Percentiles rank a stretch among this genome's conserved stretches.
phyloP scores from a whole-genome alignment of 306 rosid genomes.

The Heteromeles arbutifolia region DNA sequence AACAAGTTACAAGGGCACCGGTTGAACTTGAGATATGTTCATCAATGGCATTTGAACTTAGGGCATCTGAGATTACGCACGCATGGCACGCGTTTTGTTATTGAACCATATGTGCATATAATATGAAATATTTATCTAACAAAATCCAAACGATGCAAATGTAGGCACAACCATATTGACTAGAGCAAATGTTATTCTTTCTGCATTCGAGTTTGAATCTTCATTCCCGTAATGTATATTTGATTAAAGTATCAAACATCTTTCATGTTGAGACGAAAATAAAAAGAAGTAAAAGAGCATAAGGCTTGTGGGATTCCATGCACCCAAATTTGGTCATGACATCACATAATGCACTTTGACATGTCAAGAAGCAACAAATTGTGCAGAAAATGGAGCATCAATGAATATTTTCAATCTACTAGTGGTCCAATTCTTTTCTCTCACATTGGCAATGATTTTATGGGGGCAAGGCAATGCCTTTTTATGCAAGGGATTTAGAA shows the following conservation, averaged over 20 bases:
- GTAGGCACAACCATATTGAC: too few species aligned
- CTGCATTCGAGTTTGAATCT: neutral
- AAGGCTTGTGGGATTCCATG: neutral
- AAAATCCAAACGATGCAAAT: too few species aligned
- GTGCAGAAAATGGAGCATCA: neutral
- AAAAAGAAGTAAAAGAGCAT: neutral
- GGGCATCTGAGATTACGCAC: too few species aligned
- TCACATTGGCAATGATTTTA: neutral
- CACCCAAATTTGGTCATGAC: neutral
- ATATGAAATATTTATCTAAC: too few species aligned
- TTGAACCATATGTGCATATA: too few species aligned
- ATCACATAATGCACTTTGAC: neutral
- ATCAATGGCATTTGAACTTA: too few species aligned
- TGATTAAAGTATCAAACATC: neutral
- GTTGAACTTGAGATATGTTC: neutral
- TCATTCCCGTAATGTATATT: too few species aligned
- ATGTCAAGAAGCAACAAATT: neutral
- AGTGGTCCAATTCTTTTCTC: constrained; percentile 11
- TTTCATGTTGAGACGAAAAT: neutral
- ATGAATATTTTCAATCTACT: neutral
- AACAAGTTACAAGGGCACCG: neutral
- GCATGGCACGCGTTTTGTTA: too few species aligned
- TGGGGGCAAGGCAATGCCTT: neutral
- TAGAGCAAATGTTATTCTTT: too few species aligned
- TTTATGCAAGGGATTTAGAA: neutral